Evolutionary conservation across 495 filamentous ascomycete species (phyloP), one percentile per base, ranked within the genome.

Genomic region (Aspergillus ellipticus): DNA sequence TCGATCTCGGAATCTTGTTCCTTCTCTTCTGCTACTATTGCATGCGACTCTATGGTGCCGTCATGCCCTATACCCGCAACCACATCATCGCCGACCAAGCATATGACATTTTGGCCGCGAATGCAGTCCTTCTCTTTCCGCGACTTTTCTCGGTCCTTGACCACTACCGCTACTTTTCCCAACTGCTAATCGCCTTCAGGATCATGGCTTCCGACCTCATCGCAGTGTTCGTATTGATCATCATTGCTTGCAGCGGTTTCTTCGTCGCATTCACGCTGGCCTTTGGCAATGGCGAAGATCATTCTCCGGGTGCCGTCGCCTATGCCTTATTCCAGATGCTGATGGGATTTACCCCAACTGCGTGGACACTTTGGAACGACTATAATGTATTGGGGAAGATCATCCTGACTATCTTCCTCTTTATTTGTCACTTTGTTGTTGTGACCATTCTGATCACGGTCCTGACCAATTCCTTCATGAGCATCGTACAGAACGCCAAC

Each of bases 391-490:
- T 96, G 42, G 93, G 91, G 3, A 89, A 85, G 59, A 70, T 78
- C 0, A 80, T 96, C 21, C 70, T 96, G 62, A 85, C 84, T 0
- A 60, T 92, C 13, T 96, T 96, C 65, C 77, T 97, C 20, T 88
- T 96, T 68, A 93, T 96, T 51, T 92, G 89, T 69, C 93, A 96
- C 70, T 97, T 96, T 62, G 79, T 96, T 48, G 85, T 96, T n/a
- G 84, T 96, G 31, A 95, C 92, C 7, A 93, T 96, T 45, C 73
- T 97, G 45, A 90, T 97, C 64, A 94, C 90, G 0, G 92, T 97
- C 26, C 74, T 96, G 37, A 94, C 90, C 1, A 96, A 96, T 67
- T 92, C 89, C 16, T 96, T 95, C 75, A 93, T 94, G 88, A 85
- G 87, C 0, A 90, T 96, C 63, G 89, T 92, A 21, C 89, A 90